These are phyloP conservation scores for Claviceps monticola DNA, from an alignment of 2,329 filamentous ascomycete genomes.

Conservation along the genomic window DNA sequence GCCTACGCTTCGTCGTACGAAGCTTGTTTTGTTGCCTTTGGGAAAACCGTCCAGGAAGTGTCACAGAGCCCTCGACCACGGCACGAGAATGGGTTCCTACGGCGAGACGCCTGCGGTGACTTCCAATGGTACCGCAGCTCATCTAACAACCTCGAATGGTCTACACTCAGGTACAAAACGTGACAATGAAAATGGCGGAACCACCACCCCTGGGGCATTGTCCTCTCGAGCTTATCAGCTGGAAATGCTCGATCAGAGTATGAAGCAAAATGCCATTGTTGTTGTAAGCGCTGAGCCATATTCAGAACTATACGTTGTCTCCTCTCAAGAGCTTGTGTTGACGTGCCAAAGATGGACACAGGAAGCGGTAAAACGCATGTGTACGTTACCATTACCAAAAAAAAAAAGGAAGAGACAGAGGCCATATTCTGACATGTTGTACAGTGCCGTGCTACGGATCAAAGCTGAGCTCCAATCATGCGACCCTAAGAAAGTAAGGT, in stretches of 20 bases:
- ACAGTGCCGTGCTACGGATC: conserved; percentile 54
- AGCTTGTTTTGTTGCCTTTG: neutral
- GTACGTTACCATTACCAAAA: conserved; percentile 29
- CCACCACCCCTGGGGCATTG: conserved; percentile 17
- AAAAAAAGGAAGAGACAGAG: neutral
- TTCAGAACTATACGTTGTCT: neutral
- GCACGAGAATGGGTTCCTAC: neutral
- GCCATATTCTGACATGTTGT: neutral
- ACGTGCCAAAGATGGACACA: conserved; percentile 56
- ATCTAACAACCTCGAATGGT: neutral
- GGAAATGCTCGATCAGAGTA: conserved; percentile 61
- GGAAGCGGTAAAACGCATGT: conserved; percentile 68
- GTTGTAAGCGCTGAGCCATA: conserved; percentile 32
- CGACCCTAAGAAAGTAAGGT: conserved; percentile 35
- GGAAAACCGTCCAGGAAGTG: conserved; percentile 5
- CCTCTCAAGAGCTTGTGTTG: neutral
- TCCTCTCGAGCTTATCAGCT: conserved; percentile 51
- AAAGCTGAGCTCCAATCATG: conserved; percentile 46
- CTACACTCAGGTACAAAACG: neutral
- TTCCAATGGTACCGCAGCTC: conserved; percentile 3
- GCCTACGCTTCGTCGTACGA: neutral
- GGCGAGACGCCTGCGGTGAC: neutral
- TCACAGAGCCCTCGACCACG: conserved; percentile 1
- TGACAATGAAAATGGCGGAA: conserved; percentile 1
- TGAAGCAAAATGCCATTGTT: conserved; percentile 57